Conservation (phyloP, 1,284 basidiomycete genomes). For the Fomitopsis palustris region DNA sequence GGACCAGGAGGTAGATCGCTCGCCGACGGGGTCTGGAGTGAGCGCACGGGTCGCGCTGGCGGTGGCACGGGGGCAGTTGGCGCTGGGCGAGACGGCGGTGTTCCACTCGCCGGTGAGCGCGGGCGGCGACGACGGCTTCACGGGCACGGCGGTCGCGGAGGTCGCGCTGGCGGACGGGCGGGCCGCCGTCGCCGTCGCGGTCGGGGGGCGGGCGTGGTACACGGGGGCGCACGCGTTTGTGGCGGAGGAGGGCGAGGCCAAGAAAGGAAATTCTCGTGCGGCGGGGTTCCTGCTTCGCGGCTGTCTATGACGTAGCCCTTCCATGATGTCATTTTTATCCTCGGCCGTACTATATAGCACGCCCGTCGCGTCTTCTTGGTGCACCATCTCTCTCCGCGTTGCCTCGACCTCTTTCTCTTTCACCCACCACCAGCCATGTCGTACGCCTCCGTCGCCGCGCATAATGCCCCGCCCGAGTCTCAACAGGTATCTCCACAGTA, state of each 20-base stretch:
- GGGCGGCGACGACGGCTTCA: conserved; percentile 21
- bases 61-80: conserved; percentile 28
- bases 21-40: conserved; percentile 40
- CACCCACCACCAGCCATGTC: conserved; percentile 44
- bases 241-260: conserved; percentile 18
- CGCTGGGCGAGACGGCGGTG: conserved; percentile 25
- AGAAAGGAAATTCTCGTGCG: neutral
- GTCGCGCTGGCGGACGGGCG: conserved; percentile 4
- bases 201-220: conserved; percentile 32
- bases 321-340: conserved; percentile 7
- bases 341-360: conserved; percentile 19
- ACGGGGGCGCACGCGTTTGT: conserved; percentile 30
- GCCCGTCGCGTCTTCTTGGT: neutral
- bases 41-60: conserved; percentile 38
- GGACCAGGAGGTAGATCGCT: conserved; percentile 40
- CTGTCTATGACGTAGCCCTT: conserved; percentile 11
- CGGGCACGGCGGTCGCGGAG: conserved; percentile 23
- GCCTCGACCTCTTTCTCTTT: neutral
- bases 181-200: conserved; percentile 24
- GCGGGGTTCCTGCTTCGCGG: conserved; percentile 7
- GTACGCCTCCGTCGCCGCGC: conserved; percentile 62
- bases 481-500: conserved; percentile 33
- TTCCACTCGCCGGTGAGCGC: conserved; percentile 35
- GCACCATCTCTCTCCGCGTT: too few species aligned
- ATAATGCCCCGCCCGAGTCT: conserved; percentile 48